A percentile compares a stretch with the other conserved stretches of the same genome.
These are phyloP conservation scores for Pseudomassariella vexata DNA, from an alignment of 2,329 filamentous ascomycete species.

Conservation along the genomic window DNA sequence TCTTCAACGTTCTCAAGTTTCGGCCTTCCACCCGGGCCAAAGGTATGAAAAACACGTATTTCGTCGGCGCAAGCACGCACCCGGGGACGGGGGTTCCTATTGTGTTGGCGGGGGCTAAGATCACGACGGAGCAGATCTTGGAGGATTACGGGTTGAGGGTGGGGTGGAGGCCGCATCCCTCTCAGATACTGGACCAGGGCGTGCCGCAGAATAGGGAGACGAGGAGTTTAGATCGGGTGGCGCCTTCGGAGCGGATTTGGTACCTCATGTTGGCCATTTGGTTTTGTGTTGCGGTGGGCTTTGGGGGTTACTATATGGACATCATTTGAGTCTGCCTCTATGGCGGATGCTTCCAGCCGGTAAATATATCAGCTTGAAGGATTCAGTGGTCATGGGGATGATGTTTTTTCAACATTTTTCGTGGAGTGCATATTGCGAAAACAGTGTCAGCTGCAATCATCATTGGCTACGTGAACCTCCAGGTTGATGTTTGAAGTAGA, in stretches of 20 bases:
- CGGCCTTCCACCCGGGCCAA: conserved; percentile 52
- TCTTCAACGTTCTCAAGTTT: conserved; percentile 68
- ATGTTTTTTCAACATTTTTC: too few relatives aligned
- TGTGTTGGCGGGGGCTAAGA: conserved; percentile 61
- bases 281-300: too few relatives aligned
- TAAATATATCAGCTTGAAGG: too few relatives aligned
- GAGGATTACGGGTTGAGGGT: conserved; percentile 22
- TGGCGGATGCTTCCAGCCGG: too few relatives aligned
- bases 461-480: too few relatives aligned
- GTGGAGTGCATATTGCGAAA: too few relatives aligned
- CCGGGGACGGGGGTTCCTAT: conserved; percentile 73
- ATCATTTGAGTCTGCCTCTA: too few relatives aligned
- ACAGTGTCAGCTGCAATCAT: too few relatives aligned
- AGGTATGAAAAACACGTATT: conserved; percentile 51
- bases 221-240: conserved; percentile 7
- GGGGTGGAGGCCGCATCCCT: conserved; percentile 20
- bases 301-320: too few relatives aligned
- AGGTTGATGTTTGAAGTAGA: too few relatives aligned
- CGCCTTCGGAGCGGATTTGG: background rate
- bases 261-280: background rate
- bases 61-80: conserved; percentile 71
- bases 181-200: conserved; percentile 13
- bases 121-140: conserved; percentile 42
- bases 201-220: conserved; percentile 13
- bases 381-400: too few relatives aligned